phyloP scores from a whole-genome alignment of 2,329 filamentous ascomycete genomes.

The Fusarium sterilihyphosum region DNA sequence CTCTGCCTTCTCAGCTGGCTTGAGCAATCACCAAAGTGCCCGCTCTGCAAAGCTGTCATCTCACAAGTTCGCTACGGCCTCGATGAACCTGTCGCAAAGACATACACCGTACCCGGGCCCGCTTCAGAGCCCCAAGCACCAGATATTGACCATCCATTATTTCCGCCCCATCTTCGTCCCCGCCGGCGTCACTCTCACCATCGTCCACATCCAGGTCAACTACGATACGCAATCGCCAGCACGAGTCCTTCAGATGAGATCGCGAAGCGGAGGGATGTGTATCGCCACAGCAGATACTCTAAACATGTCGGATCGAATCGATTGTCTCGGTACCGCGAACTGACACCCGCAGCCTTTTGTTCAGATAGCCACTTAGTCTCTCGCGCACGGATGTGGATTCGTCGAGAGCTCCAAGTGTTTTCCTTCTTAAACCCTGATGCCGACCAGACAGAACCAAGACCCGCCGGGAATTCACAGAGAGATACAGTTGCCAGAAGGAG shows the following conservation, averaged over 20 bases:
- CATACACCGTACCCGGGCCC: constrained; percentile 65
- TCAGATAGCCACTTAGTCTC: constrained; percentile 74
- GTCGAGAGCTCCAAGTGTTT: constrained; percentile 87
- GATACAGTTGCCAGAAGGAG: constrained; percentile 45
- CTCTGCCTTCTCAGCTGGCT: constrained; percentile 86
- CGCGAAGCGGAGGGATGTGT: constrained; percentile 74
- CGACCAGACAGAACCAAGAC: constrained; percentile 17
- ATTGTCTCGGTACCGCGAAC: constrained; percentile 77
- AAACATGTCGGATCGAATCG: constrained; percentile 85
- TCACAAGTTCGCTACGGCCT: constrained; percentile 73
- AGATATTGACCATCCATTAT: neutral
- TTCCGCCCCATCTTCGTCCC: constrained; percentile 1
- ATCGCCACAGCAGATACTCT: constrained; percentile 77
- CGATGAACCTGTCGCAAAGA: constrained; percentile 53
- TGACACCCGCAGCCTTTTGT: constrained; percentile 74
- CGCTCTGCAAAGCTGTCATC: constrained; percentile 75
- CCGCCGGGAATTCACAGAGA: neutral
- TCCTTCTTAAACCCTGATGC: constrained; percentile 66
- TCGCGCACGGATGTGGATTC: constrained; percentile 82
- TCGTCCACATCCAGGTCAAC: constrained; percentile 14
- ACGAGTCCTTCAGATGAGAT: constrained; percentile 27
- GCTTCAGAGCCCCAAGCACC: neutral
- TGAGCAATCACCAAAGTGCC: constrained; percentile 75
- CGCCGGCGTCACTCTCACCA: constrained; percentile 3
- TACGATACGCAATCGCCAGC: constrained; percentile 3